Conservation (phyloP, 2,329 filamentous ascomycete species). For the Xylaria sp. region DNA sequence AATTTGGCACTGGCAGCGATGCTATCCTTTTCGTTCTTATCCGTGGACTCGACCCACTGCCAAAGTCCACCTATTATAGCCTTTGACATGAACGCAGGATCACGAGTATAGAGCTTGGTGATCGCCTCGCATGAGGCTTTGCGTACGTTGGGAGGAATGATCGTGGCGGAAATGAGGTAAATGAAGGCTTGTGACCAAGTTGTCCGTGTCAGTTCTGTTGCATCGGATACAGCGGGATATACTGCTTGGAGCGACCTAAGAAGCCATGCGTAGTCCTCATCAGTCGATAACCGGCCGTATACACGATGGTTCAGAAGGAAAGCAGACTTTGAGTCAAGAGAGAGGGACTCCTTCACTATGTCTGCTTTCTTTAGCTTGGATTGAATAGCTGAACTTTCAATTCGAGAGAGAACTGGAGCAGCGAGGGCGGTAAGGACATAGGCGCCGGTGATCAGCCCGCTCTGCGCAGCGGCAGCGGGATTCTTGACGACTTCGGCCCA, state of each 20-base stretch:
- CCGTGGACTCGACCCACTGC: conserved; percentile 77
- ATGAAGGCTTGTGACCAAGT: conserved; percentile 88
- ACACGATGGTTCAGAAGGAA: conserved; percentile 86
- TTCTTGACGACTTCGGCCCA: conserved; percentile 84
- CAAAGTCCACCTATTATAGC: conserved; percentile 79
- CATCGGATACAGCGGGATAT: conserved; percentile 63
- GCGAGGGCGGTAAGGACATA: conserved; percentile 77
- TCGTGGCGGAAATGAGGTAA: conserved; percentile 75
- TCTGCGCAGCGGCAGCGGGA: conserved; percentile 81
- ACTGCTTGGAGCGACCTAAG: conserved; percentile 74
- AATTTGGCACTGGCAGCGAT: conserved; percentile 73
- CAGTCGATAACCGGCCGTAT: conserved; percentile 79
- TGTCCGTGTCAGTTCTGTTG: conserved; percentile 62
- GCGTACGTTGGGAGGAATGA: conserved; percentile 69
- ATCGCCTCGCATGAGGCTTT: conserved; percentile 71
- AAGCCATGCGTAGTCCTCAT: conserved; percentile 84
- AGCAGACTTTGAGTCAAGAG: conserved; percentile 81
- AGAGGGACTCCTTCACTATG: conserved; percentile 72
- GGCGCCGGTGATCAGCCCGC: conserved; percentile 80
- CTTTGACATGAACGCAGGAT: conserved; percentile 67
- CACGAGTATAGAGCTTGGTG: conserved; percentile 70
- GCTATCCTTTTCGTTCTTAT: conserved; percentile 80
- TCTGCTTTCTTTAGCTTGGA: conserved; percentile 68
- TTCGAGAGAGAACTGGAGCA: conserved; percentile 62
- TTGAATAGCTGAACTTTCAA: conserved; percentile 62